Evolutionary conservation across 1,139 yeast genomes (phyloP).

Genomic region (Ogataea hybrid): DNA sequence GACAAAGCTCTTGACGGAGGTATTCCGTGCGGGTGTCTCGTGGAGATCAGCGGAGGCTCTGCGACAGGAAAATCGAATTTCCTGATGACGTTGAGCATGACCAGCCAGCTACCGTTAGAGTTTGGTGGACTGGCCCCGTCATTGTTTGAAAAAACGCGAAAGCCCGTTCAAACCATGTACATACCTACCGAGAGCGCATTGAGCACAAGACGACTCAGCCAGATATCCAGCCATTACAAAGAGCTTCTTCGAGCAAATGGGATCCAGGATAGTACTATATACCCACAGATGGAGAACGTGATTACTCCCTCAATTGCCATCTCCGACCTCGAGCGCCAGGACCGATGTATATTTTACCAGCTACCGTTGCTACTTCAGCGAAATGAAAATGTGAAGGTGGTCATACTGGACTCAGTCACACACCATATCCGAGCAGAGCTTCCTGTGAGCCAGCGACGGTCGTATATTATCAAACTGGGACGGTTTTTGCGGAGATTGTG

Average conservation of each 20-base stretch:
- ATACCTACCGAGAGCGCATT: slow-evolving; percentile 76
- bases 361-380: slow-evolving; percentile 55
- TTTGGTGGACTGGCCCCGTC: slow-evolving; percentile 45
- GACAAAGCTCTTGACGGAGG: slow-evolving; percentile 62
- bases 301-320: slow-evolving; percentile 55
- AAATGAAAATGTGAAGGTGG: slow-evolving; percentile 44
- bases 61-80: slow-evolving; percentile 86
- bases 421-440: slow-evolving; percentile 77
- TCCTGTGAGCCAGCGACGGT: slow-evolving; percentile 38
- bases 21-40: slow-evolving; percentile 47
- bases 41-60: slow-evolving; percentile 83
- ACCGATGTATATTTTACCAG: slow-evolving; percentile 70
- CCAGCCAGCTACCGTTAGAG: slow-evolving; percentile 49
- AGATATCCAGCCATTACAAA: slow-evolving; percentile 30
- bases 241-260: slow-evolving; percentile 35
- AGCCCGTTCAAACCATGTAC: slow-evolving; percentile 46
- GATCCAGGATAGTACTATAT: slow-evolving; percentile 22
- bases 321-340: slow-evolving; percentile 67
- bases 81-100: slow-evolving; percentile 58
- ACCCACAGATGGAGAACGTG: slow-evolving; percentile 47
- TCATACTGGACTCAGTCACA: slow-evolving; percentile 81
- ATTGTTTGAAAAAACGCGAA: slow-evolving; percentile 18
- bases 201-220: slow-evolving; percentile 58
- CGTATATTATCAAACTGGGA: slow-evolving; percentile 46
- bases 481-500: slow-evolving; percentile 53